A percentile compares a stretch with the other conserved stretches of the same genome.
Evolutionary conservation across 2,329 filamentous ascomycete genomes (phyloP).

Genomic region (Xylariaceae sp.): DNA sequence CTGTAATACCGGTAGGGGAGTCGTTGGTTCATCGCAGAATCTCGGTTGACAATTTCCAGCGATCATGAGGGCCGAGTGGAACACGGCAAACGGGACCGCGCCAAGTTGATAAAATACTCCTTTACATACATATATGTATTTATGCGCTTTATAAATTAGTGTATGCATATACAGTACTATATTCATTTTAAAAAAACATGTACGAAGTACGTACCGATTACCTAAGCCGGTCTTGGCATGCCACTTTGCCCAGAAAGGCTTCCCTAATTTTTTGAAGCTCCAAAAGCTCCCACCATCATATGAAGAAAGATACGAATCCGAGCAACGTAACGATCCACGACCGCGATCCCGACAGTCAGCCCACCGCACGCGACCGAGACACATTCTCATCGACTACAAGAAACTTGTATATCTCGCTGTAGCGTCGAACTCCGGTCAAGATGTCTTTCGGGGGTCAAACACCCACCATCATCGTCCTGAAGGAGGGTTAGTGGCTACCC

Average conservation of each 20-base stretch:
- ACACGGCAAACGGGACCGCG: no score
- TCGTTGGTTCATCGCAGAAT: no score
- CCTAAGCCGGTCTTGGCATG: constrained; percentile 14
- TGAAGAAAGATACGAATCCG: not conserved
- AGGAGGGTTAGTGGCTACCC: constrained; percentile 69
- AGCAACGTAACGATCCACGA: constrained; percentile 21
- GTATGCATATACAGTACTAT: no score
- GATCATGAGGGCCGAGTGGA: no score
- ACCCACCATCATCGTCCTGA: constrained; percentile 95
- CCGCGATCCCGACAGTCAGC: constrained; percentile 1
- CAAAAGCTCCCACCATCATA: constrained; percentile 34
- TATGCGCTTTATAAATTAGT: not conserved
- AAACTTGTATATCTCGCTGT: not conserved
- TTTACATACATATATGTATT: not conserved
- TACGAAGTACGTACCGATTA: not conserved
- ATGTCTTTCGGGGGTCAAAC: constrained; percentile 99
- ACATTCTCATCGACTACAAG: not conserved
- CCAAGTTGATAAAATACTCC: not conserved
- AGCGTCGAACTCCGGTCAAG: constrained; percentile 29
- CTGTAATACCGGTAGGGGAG: no score
- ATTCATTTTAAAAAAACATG: no score
- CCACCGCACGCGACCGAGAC: not conserved
- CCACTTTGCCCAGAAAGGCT: constrained; percentile 35
- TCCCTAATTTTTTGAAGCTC: constrained; percentile 50
- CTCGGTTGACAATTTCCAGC: no score